These are phyloP conservation scores for Pavlovales sp. DNA, from an alignment of 208 protist genomes.

Conservation along the genomic window DNA sequence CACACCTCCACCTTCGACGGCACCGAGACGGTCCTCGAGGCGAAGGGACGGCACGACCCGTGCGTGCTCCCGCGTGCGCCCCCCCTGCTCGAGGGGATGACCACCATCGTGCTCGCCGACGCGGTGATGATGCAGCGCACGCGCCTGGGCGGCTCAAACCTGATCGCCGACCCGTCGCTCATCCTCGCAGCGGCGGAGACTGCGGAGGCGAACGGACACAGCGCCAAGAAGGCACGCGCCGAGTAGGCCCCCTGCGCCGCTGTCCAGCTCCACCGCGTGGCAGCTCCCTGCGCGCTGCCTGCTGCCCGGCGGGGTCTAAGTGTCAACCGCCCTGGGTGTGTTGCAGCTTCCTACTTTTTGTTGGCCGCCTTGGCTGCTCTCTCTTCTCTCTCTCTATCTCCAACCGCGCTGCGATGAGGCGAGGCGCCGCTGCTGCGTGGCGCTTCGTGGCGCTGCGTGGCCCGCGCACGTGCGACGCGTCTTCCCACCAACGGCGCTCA, in stretches of 20 bases:
- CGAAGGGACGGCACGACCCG: constrained; percentile 69
- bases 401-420: too few species aligned
- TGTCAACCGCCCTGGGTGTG: too few species aligned
- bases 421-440: too few species aligned
- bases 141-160: background rate
- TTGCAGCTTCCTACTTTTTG: too few species aligned
- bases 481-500: too few species aligned
- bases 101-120: constrained; percentile 55
- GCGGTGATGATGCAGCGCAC: constrained; percentile 25
- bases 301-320: too few species aligned
- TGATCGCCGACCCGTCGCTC: background rate
- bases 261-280: too few species aligned
- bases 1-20: constrained; percentile 61
- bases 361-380: too few species aligned
- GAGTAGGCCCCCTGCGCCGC: background rate
- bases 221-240: background rate
- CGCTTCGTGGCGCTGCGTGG: too few species aligned
- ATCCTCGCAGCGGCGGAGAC: background rate
- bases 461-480: too few species aligned
- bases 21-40: constrained; percentile 58
- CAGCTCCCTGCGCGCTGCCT: too few species aligned
- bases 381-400: too few species aligned
- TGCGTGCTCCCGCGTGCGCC: constrained; percentile 73
- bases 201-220: background rate
- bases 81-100: constrained; percentile 73